These are phyloP conservation scores for Hymenoscyphus albidus DNA, from an alignment of 2,329 filamentous ascomycete genomes.

Conservation along the genomic window DNA sequence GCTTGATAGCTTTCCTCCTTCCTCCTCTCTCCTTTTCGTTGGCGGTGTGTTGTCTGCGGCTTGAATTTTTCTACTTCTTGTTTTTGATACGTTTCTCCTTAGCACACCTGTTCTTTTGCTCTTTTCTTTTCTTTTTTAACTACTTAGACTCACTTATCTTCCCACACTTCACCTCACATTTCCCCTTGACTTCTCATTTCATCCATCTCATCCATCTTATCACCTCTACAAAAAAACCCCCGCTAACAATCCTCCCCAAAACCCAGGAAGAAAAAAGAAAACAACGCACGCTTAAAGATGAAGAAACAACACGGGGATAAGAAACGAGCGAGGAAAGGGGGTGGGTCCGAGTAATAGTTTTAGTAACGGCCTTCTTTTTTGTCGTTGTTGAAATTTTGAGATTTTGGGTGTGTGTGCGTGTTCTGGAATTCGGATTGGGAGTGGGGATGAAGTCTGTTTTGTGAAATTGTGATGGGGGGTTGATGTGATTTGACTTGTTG, in stretches of 20 bases:
- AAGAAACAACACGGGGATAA: constrained; percentile 36
- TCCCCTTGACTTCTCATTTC: background rate
- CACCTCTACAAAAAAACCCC: background rate
- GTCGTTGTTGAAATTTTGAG: too few species aligned
- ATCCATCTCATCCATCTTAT: too few species aligned
- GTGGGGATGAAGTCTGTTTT: background rate
- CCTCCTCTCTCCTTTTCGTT: too few species aligned
- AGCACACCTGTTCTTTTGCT: background rate
- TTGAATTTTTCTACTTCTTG: too few species aligned
- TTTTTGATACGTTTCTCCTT: background rate
- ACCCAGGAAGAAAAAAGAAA: constrained; percentile 32
- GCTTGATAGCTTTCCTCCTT: background rate
- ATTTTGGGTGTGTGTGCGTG: background rate
- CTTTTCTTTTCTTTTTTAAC: too few species aligned
- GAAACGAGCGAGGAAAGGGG: constrained; percentile 26
- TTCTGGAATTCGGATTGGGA: background rate
- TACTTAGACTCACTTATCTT: too few species aligned
- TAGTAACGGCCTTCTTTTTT: background rate
- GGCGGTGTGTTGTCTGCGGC: too few species aligned
- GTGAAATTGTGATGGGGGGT: background rate
- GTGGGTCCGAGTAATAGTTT: background rate
- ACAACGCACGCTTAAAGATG: constrained; percentile 27
- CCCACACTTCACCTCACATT: too few species aligned
- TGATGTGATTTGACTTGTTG: too few species aligned
- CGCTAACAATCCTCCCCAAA: background rate